Base-by-base conservation (phyloP, 371 early-diverging fungal species). In the Rhizopus stolonifer region DNA sequence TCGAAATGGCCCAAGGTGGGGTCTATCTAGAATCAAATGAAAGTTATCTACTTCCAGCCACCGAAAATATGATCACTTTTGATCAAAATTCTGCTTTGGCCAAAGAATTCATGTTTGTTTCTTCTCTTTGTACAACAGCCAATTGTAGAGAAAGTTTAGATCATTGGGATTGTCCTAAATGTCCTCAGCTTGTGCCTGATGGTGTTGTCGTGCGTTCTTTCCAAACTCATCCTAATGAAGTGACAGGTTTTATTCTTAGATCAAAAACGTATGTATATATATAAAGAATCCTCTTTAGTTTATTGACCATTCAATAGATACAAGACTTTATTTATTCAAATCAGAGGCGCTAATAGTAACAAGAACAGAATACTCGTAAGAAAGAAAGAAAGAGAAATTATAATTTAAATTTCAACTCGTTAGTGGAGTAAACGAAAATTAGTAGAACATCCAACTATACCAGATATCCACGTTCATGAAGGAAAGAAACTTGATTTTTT, bases 161-260 rank as follows among this genome's bases (percentile, higher is more conserved):
- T 32, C 33, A 52, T 15, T 61, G 61, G 61, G 61, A 61, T 49
- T 61, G 61, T 43, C 45, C 47, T 7, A 22, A 18, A 25, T 61
- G 61, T 49, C n/a, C 29, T 10, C n/a, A 42, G 1, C 15, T 48
- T 9, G 44, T 61, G 8, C 61, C 61, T 22, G 61, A 61, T 31
- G 61, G 40, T 7, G 17, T 29, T 11, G 61, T 61, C 6, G 26
- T 56, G 4, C 25, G 61, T 15, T 15, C 57, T 2, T 61, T 52
- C 23, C 39, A 15, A 17, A 61, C 61, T 6, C 48, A 31, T 39
- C 61, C 61, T 29, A 36, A 56, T 24, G 57, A 51, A 17, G 32
- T 56, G 1, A 48, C 52, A 4, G 61, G 61, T 17, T 24, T 40
- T 3, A 15, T 61, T 8, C 25, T 61, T 13, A 2, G 47, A 36